Base-by-base conservation (phyloP, 345 rosid genomes). In the Geranium brycei region DNA sequence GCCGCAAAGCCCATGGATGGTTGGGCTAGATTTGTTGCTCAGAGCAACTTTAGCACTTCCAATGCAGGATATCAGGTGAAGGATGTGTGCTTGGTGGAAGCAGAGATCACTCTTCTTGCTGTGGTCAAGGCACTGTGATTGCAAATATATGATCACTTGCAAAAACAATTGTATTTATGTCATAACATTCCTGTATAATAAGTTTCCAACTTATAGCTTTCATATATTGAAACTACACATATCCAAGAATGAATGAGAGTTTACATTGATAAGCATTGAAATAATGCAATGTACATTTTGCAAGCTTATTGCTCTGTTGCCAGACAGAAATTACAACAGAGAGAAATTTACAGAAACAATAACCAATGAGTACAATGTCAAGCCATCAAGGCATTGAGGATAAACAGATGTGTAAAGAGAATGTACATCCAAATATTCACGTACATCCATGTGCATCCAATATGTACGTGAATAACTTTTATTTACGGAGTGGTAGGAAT, bases 71-170 rank as follows among this genome's bases (percentile, higher is more conserved):
- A 59, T 35, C 66, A 76, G 38, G 64, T 65, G 62, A 64, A 64
- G 40, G 82, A 76, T 60, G 57, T 17, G 3, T 74, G 82, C 69
- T 0, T 64, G 12, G 77, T 80, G 58, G 78, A 77, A 51, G 82
- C 79, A 19, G 81, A 76, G 62, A 77, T 80, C 51, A 72, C 63
- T 0, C 62, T 79, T 35, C 74, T 60, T 10, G 83, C 78, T 57
- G 58, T 71, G 56, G 70, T 68, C 16, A 31, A 14, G 63, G 53
- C 74, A 12, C 17, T 73, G 11, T 47, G 11, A 47, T 47, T 2
- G 28, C 28, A 23, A 2, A 23, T 23, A 2, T 23, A 23, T 2
- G 2, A 23, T 23, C 28, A 23, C 28, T 23, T 23, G 28, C 28
- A 23, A 23, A 2, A 23, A 23, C 28, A 23, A 23, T 1, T 23